A percentile compares a stretch with the other conserved stretches of the same genome.
Conservation (phyloP, 1,284 basidiomycete species). For the Puccinia coronata region DNA sequence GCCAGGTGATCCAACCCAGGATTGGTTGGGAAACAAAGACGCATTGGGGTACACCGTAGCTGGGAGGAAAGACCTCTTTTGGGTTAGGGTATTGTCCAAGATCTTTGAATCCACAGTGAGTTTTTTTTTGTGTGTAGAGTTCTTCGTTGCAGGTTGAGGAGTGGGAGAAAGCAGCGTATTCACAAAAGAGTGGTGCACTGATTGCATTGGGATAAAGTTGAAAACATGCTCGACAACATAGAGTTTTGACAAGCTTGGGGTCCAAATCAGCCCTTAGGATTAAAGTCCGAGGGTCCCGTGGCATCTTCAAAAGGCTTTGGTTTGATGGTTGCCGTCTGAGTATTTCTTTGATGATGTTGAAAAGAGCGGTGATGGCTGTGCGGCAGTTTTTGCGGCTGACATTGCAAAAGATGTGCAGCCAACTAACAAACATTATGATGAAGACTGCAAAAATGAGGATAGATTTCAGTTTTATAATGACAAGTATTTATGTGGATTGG, state of each 20-base stretch:
- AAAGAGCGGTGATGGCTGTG: neutral
- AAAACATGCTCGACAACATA: constrained; percentile 26
- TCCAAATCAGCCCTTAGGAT: neutral
- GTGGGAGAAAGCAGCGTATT: neutral
- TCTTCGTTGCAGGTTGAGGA: constrained; percentile 13
- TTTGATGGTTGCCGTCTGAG: neutral
- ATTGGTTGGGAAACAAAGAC: constrained; percentile 23
- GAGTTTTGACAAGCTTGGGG: neutral
- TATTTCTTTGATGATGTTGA: neutral
- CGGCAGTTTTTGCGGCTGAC: constrained; percentile 18
- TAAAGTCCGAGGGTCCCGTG: constrained; percentile 15
- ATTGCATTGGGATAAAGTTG: neutral
- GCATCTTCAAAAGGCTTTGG: neutral
- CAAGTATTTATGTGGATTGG: too few species aligned
- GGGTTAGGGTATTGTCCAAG: neutral
- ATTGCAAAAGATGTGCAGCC: constrained; percentile 35
- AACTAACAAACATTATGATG: constrained; percentile 8
- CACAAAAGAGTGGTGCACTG: neutral
- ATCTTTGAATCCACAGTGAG: neutral
- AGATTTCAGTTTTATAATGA: too few species aligned
- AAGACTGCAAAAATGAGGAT: neutral
- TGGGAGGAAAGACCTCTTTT: neutral
- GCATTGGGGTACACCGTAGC: constrained; percentile 2
- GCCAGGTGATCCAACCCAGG: constrained; percentile 23
- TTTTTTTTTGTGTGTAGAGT: neutral